These are phyloP conservation scores for Fusarium equiseti DNA, from an alignment of 2,329 filamentous ascomycete species.

Conservation along the genomic window DNA sequence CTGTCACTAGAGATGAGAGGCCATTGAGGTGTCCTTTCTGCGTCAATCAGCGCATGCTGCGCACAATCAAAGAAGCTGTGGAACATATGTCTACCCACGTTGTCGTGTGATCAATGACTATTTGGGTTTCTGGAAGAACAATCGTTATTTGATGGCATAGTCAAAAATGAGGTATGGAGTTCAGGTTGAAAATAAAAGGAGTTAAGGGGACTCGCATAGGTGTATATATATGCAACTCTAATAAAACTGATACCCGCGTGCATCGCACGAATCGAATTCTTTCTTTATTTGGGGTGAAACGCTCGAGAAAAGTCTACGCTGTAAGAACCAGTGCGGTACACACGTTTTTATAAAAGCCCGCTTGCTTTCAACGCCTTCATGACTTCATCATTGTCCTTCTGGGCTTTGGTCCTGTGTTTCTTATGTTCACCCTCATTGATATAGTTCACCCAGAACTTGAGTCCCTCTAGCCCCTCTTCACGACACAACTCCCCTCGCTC, in stretches of 20 bases:
- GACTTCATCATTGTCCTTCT: constrained; percentile 57
- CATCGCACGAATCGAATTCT: neutral
- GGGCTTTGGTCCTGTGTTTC: constrained; percentile 46
- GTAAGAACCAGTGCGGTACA: constrained; percentile 7
- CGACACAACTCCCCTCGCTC: constrained; percentile 88
- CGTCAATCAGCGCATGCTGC: constrained; percentile 71
- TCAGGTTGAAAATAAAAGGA: constrained; percentile 23
- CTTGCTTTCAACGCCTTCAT: constrained; percentile 58
- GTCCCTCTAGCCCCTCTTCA: constrained; percentile 90
- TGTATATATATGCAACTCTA: constrained; percentile 5
- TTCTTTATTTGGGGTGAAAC: constrained; percentile 1
- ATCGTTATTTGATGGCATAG: neutral
- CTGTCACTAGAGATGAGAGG: constrained; percentile 60
- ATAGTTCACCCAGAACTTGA: constrained; percentile 93
- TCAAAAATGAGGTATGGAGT: constrained; percentile 28
- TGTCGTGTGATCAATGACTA: constrained; percentile 55
- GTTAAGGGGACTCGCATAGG: constrained; percentile 8
- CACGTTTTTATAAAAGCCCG: constrained; percentile 48
- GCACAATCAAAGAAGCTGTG: constrained; percentile 71
- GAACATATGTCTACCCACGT: constrained; percentile 73
- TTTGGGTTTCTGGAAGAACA: neutral
- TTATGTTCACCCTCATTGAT: constrained; percentile 61
- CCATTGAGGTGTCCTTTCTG: constrained; percentile 71
- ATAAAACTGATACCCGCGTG: constrained; percentile 2
- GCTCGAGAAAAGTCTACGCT: constrained; percentile 20